A percentile compares a stretch with the other conserved stretches of the same genome.
These are phyloP conservation scores for Suhomyces xylopsoci DNA, from an alignment of 805 yeast genomes.

Conservation along the genomic window DNA sequence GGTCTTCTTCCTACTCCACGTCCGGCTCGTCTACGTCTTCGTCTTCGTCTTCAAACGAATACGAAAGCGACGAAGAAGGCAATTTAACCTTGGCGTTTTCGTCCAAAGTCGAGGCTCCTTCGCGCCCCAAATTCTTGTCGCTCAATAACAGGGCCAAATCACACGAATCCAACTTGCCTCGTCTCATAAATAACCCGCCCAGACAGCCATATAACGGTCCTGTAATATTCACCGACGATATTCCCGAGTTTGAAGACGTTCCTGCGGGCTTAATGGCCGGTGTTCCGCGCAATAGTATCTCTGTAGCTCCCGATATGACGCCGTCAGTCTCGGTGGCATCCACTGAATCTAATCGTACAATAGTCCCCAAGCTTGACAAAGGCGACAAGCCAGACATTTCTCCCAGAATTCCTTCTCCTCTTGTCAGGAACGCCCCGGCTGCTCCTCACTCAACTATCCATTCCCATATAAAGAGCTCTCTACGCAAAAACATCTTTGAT, in stretches of 20 bases:
- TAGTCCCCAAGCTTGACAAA: background rate
- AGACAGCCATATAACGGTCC: conserved; percentile 24
- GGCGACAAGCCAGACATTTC: background rate
- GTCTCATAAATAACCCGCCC: conserved; percentile 13
- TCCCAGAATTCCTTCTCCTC: conserved; percentile 26
- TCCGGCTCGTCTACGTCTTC: conserved; percentile 13
- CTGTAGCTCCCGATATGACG: conserved; percentile 11
- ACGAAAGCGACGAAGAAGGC: conserved; percentile 38
- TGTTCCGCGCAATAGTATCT: conserved; percentile 26
- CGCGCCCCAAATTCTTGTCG: conserved; percentile 33
- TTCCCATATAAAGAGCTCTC: conserved; percentile 18
- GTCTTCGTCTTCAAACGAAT: conserved; percentile 8
- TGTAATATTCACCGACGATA: conserved; percentile 26
- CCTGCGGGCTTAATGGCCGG: conserved; percentile 37
- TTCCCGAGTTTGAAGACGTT: conserved; percentile 39
- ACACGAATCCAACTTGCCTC: conserved; percentile 41
- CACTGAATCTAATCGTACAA: conserved; percentile 16
- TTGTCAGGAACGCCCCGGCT: conserved; percentile 22
- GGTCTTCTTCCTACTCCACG: conserved; percentile 9
- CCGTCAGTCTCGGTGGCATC: conserved; percentile 14
- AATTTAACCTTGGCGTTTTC: conserved; percentile 45
- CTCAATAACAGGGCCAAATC: conserved; percentile 36
- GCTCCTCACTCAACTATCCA: conserved; percentile 15
- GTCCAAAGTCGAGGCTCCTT: conserved; percentile 34
- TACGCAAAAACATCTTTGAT: conserved; percentile 14